Base-by-base conservation (phyloP, 805 yeast species). In the Sugiyamaella mastotermitis region DNA sequence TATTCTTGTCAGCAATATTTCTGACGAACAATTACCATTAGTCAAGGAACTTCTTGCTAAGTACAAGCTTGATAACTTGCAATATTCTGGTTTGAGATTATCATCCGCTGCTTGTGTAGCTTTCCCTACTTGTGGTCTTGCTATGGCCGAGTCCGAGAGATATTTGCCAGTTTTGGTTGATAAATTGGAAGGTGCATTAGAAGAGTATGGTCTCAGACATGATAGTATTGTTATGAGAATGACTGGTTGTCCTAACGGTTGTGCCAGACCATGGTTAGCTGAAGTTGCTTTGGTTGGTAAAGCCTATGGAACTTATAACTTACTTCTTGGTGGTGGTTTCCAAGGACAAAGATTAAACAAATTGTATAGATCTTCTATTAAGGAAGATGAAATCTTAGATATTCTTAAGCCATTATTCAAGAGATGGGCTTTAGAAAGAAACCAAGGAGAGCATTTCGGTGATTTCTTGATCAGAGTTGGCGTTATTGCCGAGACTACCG, bases 221-320 rank as follows among this genome's bases (percentile, higher is more conserved):
- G 97, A 90, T 63, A 80, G 95, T 5, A 74, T 90, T 49, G 95
- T 87, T 17, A 83, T 90, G 94, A 78, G 97, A 69, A 88, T 90
- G 97, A 90, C 97, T 21, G 97, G 97, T 41, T 90, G 97, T 72
- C 97, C 97, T 39, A 90, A 90, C 61, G 97, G 97, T 50, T 90
- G 97, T 70, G 92, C 97, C 17, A 79, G 97, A 62, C 97, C 97
- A 20, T 90, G 97, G 97, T 66, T 90, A 36, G 97, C 97, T 3
- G 97, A 90, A 62, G 78, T 90, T 42, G 97, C 97, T 0, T 71
- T 87, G 43, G 94, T 90, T 41, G 97, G 97, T 61, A 90, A 90
- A 61, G 96, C 97, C 0, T 78, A 73, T 47, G 95, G 94, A 37
- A 87, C 94, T 13, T 90, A 90, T 65, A 90, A 90, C 64, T 72